A percentile compares a stretch with the other conserved stretches of the same genome.
These are phyloP conservation scores for Stephania yunnanensis DNA, from an alignment of 164 flowering plant species.

Conservation along the genomic window DNA sequence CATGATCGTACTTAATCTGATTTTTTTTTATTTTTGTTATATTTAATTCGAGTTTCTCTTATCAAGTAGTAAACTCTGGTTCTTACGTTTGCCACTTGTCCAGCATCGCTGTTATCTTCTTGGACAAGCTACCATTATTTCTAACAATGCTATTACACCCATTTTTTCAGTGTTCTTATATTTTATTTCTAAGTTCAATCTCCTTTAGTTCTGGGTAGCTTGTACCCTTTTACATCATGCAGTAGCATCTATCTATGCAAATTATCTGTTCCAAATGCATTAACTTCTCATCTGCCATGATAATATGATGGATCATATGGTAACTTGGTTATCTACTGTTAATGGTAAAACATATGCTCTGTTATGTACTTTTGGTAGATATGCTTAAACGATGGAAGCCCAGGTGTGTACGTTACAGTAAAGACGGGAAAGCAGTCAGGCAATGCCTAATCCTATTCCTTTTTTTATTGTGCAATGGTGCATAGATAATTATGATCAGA, in stretches of 20 bases:
- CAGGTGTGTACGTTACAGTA: not conserved
- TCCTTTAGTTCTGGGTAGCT: not conserved
- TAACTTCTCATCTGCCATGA: too few relatives aligned
- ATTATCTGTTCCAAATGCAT: not conserved
- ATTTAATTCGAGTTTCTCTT: not conserved
- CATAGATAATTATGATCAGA: not conserved
- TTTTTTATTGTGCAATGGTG: not conserved
- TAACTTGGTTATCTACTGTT: not conserved
- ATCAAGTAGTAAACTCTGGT: not conserved
- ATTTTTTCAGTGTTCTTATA: not conserved
- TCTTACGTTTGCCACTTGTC: not conserved
- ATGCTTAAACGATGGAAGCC: not conserved
- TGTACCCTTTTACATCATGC: not conserved
- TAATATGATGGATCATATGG: not conserved
- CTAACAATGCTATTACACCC: not conserved
- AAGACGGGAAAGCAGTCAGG: not conserved
- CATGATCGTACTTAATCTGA: not conserved
- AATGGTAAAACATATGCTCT: not conserved
- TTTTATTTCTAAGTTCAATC: not conserved
- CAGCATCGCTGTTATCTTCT: not conserved
- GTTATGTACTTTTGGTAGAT: not conserved
- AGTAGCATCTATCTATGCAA: not conserved
- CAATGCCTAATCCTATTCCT: not conserved
- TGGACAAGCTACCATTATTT: not conserved
- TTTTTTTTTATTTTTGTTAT: not conserved